Conservation (phyloP, 257 asterid species). For the Apocynum venetum region DNA sequence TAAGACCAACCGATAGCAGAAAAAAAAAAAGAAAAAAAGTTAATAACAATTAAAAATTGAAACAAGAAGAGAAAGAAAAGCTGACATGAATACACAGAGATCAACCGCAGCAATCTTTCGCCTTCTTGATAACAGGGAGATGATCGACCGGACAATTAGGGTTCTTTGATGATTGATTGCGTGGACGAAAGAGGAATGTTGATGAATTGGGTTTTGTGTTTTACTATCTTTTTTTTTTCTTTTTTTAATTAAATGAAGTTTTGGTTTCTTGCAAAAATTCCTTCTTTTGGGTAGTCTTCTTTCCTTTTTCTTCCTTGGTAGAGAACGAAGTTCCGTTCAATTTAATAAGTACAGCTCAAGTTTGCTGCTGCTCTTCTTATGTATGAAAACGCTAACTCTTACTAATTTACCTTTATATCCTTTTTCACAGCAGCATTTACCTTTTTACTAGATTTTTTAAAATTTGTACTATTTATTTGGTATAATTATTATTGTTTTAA, state of each 20-base stretch:
- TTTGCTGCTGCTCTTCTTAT: no score
- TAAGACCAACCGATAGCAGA: background rate
- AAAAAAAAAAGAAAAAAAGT: background rate
- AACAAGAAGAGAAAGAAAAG: background rate
- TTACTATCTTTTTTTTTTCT: no score
- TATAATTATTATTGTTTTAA: no score
- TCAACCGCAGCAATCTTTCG: background rate
- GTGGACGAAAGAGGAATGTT: constrained; percentile 5
- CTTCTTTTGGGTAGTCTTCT: background rate
- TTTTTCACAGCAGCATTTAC: no score
- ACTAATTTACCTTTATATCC: no score
- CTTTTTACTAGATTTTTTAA: no score
- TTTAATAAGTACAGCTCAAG: no score
- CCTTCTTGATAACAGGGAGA: background rate
- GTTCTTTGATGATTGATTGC: constrained; percentile 9
- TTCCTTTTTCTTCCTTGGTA: no score
- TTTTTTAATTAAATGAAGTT: no score
- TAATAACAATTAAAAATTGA: background rate
- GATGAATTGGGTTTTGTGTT: constrained; percentile 1
- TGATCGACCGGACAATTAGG: background rate
- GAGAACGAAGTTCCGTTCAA: no score
- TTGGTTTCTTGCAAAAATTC: background rate
- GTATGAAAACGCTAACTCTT: no score
- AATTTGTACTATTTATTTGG: no score
- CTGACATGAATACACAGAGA: background rate